A percentile compares a stretch with the other conserved stretches of the same genome.
Evolutionary conservation across 2,329 filamentous ascomycete genomes (phyloP).

Genomic region (Colletotrichum liriopes): DNA sequence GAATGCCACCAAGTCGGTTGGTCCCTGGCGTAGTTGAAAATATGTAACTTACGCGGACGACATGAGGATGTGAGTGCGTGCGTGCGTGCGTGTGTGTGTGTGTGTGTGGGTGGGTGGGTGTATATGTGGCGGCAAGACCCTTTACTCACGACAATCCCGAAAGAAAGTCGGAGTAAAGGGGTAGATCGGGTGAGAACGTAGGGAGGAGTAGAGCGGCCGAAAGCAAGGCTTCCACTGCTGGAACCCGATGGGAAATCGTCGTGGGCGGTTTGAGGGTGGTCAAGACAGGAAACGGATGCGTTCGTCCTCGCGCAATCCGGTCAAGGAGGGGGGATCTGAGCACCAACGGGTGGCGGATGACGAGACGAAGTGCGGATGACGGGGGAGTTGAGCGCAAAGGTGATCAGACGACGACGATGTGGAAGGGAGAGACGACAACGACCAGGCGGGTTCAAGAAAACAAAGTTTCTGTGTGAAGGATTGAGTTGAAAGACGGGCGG

Average conservation of each 20-base stretch:
- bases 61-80: slow-evolving; percentile 51
- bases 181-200: slow-evolving; percentile 44
- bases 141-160: slow-evolving; percentile 64
- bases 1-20: slow-evolving; percentile 42
- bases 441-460: slow-evolving; percentile 10
- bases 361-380: slow-evolving; percentile 21
- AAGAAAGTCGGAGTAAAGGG: slow-evolving; percentile 64
- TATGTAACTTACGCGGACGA: slow-evolving; percentile 56
- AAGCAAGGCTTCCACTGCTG: slow-evolving; percentile 26
- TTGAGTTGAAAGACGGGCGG: slow-evolving; percentile 33
- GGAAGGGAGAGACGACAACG: slow-evolving; percentile 14
- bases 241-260: slow-evolving; percentile 17
- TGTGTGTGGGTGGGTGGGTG: slow-evolving; percentile 7
- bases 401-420: slow-evolving; percentile 33
- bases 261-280: slow-evolving; percentile 20
- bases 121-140: slow-evolving; percentile 52
- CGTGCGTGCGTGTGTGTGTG: slow-evolving; percentile 28
- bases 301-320: slow-evolving; percentile 31
- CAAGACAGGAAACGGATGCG: slow-evolving; percentile 14
- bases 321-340: slow-evolving; percentile 21
- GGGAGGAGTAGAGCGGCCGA: slow-evolving; percentile 28
- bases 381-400: slow-evolving; percentile 6
- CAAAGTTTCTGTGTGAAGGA: slow-evolving; percentile 19
- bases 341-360: slow-evolving; percentile 20
- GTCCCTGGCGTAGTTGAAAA: slow-evolving; percentile 41